phyloP scores from a whole-genome alignment of 1,284 basidiomycete genomes.

The Tilletia indica region DNA sequence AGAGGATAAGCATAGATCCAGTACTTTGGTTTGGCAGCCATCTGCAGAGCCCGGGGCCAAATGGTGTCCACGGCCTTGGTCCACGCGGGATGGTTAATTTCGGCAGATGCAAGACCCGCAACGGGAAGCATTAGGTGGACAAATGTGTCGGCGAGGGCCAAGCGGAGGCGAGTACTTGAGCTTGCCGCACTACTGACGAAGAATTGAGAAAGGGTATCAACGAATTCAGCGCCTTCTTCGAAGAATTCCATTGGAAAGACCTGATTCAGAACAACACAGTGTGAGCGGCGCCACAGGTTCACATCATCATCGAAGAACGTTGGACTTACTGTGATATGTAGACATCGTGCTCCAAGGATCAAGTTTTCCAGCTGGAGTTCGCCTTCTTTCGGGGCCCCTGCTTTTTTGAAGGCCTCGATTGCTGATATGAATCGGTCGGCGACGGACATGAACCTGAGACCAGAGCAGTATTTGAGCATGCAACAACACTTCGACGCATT shows the following conservation, averaged over 20 bases:
- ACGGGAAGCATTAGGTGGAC: slow-evolving; percentile 80
- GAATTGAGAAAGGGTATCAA: slow-evolving; percentile 76
- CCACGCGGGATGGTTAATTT: slow-evolving; percentile 94
- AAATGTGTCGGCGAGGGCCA: slow-evolving; percentile 80
- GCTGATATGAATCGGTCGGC: slow-evolving; percentile 50
- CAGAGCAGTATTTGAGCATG: neutral
- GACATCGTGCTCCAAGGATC: slow-evolving; percentile 46
- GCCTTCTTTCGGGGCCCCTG: slow-evolving; percentile 37
- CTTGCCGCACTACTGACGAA: slow-evolving; percentile 58
- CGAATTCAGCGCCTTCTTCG: slow-evolving; percentile 88
- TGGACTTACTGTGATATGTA: slow-evolving; percentile 41
- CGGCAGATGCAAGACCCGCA: slow-evolving; percentile 86
- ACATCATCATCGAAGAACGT: slow-evolving; percentile 2
- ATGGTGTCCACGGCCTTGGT: slow-evolving; percentile 83
- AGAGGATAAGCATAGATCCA: slow-evolving; percentile 86
- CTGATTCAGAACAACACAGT: slow-evolving; percentile 56
- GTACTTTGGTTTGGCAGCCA: slow-evolving; percentile 85
- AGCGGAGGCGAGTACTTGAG: slow-evolving; percentile 76
- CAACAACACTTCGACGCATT: neutral
- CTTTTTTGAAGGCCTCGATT: slow-evolving; percentile 40
- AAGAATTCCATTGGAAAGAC: slow-evolving; percentile 91
- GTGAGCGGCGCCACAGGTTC: neutral
- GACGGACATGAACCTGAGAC: slow-evolving; percentile 37
- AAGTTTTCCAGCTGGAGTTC: slow-evolving; percentile 47
- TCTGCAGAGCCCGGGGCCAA: slow-evolving; percentile 77